Evolutionary conservation across 257 asterid species (phyloP).

Genomic region (Verbena officinalis): DNA sequence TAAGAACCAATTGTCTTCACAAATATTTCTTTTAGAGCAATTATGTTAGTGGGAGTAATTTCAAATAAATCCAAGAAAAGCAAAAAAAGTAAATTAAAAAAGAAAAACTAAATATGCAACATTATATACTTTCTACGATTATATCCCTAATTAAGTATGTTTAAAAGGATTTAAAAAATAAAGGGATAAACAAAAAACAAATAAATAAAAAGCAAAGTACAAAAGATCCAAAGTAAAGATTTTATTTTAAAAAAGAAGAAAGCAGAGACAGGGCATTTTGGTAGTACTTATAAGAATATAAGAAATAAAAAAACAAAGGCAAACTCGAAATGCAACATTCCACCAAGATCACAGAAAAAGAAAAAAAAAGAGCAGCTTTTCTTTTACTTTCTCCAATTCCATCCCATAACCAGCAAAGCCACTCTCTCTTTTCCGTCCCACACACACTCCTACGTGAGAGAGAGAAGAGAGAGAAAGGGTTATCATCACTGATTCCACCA

Average conservation of each 20-base stretch:
- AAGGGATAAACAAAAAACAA: not conserved
- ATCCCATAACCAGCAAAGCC: conserved; percentile 34
- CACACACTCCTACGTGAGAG: not conserved
- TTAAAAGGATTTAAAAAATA: too few species aligned
- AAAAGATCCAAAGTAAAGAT: conserved; percentile 11
- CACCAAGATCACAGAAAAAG: conserved; percentile 15
- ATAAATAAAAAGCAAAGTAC: conserved; percentile 7
- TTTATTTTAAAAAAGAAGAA: conserved; percentile 1
- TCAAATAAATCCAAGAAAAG: too few species aligned
- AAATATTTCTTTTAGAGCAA: too few species aligned
- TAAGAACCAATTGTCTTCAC: too few species aligned
- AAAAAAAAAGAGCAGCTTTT: conserved; percentile 28
- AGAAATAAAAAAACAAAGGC: conserved; percentile 7
- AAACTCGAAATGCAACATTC: conserved; percentile 24
- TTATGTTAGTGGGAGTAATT: too few species aligned
- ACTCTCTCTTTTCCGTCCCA: not conserved
- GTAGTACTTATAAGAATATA: not conserved
- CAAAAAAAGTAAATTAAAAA: too few species aligned
- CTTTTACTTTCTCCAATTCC: conserved; percentile 19
- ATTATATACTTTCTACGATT: not conserved
- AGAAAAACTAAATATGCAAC: too few species aligned
- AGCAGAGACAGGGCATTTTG: conserved; percentile 4
- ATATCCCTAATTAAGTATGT: not conserved
- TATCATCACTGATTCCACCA: conserved; percentile 17
- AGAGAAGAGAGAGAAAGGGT: not conserved